These are phyloP conservation scores for Sporobolus alterniflorus DNA, from an alignment of 202 grass and related monocot species.

Conservation along the genomic window DNA sequence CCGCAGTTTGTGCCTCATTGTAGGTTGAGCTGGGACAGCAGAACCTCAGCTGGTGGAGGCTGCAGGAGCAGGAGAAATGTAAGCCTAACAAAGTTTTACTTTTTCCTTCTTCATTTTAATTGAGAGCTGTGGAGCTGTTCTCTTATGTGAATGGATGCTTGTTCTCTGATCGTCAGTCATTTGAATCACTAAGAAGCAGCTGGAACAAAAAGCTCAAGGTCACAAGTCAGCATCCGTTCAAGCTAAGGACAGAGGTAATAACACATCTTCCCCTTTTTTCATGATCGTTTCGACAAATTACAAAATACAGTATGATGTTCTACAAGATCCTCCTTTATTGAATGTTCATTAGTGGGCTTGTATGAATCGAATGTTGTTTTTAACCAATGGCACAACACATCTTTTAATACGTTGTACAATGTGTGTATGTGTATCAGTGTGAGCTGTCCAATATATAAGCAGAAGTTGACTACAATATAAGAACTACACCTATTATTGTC, in stretches of 20 bases:
- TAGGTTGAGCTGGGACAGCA: conserved; percentile 72
- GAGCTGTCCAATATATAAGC: not conserved
- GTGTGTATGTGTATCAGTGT: not conserved
- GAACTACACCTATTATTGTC: not conserved
- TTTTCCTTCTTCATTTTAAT: not conserved
- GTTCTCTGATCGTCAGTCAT: conserved; percentile 49
- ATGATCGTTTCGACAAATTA: not conserved
- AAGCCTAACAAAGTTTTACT: conserved; percentile 19
- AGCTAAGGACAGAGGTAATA: conserved; percentile 91
- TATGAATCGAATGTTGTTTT: not conserved
- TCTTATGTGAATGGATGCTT: conserved; percentile 6
- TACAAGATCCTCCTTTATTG: not conserved
- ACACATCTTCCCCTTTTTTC: not conserved
- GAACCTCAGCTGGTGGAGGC: conserved; percentile 55
- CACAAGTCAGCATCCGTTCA: conserved; percentile 93
- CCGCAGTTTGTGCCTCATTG: conserved; percentile 16
- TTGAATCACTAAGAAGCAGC: conserved; percentile 63
- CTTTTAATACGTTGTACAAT: not conserved
- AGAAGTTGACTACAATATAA: not conserved
- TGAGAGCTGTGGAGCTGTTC: not conserved
- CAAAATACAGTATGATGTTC: not conserved
- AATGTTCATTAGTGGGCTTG: not conserved
- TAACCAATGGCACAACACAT: not conserved
- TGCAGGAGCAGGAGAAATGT: conserved; percentile 71
- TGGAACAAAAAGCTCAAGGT: conserved; percentile 94